Base-by-base conservation (phyloP, 2,329 filamentous ascomycete genomes). In the Colletotrichum viniferum region DNA sequence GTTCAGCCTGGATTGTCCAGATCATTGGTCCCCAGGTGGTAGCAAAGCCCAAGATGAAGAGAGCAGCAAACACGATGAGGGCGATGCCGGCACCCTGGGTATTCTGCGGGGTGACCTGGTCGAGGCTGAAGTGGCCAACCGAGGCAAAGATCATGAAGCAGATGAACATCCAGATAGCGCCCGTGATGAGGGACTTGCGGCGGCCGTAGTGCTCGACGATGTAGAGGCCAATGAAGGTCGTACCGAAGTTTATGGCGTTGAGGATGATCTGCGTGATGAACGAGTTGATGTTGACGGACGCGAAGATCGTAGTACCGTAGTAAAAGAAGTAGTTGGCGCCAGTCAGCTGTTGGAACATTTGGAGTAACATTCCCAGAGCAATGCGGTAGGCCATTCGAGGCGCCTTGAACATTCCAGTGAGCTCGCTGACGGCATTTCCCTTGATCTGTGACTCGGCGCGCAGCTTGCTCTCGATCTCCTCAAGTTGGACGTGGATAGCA, bases 181-280 rank as follows among this genome's bases (percentile, higher is more conserved):
- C 93, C 0, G 84, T 81, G 62, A 94, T 90, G 3, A 94, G 86
- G 4, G 90, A 92, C 78, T 89, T 89, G 64, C 93, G 90, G 8
- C 93, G 91, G 72, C 93, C 92, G 62, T 89, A 92, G 75, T 92
- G 88, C 81, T 94, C 92, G 16, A 94, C 91, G n/a, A 94, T 85
- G 80, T 92, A 94, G n/a, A 94, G 86, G 69, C 93, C 92, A 28
- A 90, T 88, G 77, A 94, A 92, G 8, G 93, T 94, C 76, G 90
- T 91, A 67, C 87, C 85, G 13, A 94, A 93, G 80, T 94, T 94
- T 78, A 94, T 93, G 4, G 87, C 90, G 77, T 90, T 90, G 34
- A 94, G 87, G 73, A 94, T 93, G 78, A 94, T 92, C 77, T 93
- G 91, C 1, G 92, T 94, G 67, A 93, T 87, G 80, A 91, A 94